These are phyloP conservation scores for Triangularia setosa DNA, from an alignment of 2,329 filamentous ascomycete species.

Conservation along the genomic window DNA sequence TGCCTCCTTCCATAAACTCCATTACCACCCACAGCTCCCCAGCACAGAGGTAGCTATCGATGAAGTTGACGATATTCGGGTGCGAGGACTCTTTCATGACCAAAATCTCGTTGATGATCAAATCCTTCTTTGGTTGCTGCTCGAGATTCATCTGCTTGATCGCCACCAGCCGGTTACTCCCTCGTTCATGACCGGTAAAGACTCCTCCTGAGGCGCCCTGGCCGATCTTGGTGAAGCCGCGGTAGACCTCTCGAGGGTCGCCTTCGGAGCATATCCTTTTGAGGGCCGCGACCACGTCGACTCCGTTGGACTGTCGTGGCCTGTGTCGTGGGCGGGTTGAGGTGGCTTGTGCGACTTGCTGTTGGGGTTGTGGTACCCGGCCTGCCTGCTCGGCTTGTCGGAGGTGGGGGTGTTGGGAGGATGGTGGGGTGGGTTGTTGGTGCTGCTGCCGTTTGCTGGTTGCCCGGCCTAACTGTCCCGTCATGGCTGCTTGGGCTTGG, in stretches of 20 bases:
- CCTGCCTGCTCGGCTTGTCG: constrained; percentile 33
- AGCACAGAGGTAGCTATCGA: constrained; percentile 87
- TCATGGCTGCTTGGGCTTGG: constrained; percentile 73
- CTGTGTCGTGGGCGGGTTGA: constrained; percentile 68
- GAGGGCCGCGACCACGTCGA: constrained; percentile 78
- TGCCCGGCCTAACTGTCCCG: constrained; percentile 65
- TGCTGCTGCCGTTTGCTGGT: constrained; percentile 64
- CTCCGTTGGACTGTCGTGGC: constrained; percentile 70
- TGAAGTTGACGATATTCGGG: constrained; percentile 98
- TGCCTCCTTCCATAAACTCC: constrained; percentile 99
- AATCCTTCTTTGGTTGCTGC: constrained; percentile 96
- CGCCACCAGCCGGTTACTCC: constrained; percentile 82
- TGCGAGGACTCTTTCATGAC: constrained; percentile 99
- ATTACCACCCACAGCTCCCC: constrained; percentile 98
- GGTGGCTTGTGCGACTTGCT: constrained; percentile 37
- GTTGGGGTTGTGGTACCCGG: constrained; percentile 28
- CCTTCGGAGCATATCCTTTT: constrained; percentile 87
- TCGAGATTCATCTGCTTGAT: constrained; percentile 99
- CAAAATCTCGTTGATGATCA: constrained; percentile 98
- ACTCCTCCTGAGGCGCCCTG: constrained; percentile 97
- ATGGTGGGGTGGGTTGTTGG: constrained; percentile 47
- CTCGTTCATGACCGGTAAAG: constrained; percentile 82
- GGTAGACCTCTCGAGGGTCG: constrained; percentile 84
- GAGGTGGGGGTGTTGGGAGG: constrained; percentile 48
- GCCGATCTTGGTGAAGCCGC: constrained; percentile 87